phyloP scores from a whole-genome alignment of 305 asterid species.

The Fraxinus platypoda region DNA sequence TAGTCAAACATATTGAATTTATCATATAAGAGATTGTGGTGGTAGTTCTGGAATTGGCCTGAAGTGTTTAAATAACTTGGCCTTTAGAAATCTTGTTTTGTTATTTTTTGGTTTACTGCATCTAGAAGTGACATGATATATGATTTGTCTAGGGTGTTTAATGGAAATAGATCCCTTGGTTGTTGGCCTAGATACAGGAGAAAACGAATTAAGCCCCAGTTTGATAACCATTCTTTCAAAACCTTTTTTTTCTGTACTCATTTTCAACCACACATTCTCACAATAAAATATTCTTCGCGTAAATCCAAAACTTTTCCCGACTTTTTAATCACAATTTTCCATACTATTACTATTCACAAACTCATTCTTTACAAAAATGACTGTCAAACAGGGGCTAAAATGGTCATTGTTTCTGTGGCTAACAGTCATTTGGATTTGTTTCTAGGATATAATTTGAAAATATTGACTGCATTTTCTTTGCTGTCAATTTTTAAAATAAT shows the following conservation, averaged over 20 bases:
- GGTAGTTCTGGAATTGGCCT: slow-evolving; percentile 7
- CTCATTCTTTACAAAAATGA: not conserved
- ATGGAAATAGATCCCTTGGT: not conserved
- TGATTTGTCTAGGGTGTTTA: slow-evolving; percentile 1
- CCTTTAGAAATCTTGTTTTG: not conserved
- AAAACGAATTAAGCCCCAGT: not conserved
- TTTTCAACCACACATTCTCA: not conserved
- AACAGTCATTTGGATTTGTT: not conserved
- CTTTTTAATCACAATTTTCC: not conserved
- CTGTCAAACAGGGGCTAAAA: not conserved
- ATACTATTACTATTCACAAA: not conserved
- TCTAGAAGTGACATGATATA: not conserved
- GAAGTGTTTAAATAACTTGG: slow-evolving; percentile 1
- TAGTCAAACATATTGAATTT: slow-evolving; percentile 7
- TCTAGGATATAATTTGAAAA: slow-evolving; percentile 12
- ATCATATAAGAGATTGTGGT: slow-evolving; percentile 13
- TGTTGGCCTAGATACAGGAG: slow-evolving; percentile 10
- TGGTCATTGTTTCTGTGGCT: slow-evolving; percentile 10
- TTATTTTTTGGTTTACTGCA: not conserved
- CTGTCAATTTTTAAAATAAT: not conserved
- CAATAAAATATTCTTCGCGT: not conserved
- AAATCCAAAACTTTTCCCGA: not conserved
- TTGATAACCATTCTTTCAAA: not conserved
- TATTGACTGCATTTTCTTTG: not conserved
- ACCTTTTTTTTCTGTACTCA: not conserved